Evolutionary conservation across 768 basidiomycete genomes (phyloP).

Genomic region (Xerocomellus amylosporus): DNA sequence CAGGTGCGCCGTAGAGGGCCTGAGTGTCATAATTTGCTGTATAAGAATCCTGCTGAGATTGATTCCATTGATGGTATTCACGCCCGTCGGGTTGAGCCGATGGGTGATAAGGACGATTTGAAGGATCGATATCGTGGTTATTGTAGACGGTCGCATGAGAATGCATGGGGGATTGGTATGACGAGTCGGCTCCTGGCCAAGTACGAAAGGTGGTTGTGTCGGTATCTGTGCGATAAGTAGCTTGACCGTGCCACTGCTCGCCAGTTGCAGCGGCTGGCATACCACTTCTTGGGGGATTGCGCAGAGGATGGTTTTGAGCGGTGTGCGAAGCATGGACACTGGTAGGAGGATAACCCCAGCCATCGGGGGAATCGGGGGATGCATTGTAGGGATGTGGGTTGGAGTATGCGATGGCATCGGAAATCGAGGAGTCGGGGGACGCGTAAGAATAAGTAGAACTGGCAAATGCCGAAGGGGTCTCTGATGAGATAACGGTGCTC

Average conservation of each 20-base stretch:
- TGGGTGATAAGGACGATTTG: slow-evolving; percentile 34
- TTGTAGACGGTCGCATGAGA: slow-evolving; percentile 25
- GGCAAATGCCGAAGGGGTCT: slow-evolving; percentile 37
- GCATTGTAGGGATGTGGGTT: slow-evolving; percentile 41
- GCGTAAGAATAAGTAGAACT: slow-evolving; percentile 45
- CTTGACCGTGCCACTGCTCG: slow-evolving; percentile 25
- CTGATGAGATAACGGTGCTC: slow-evolving; percentile 39
- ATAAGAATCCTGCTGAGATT: slow-evolving; percentile 26
- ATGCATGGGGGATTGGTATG: slow-evolving; percentile 34
- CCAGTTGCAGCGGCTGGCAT: slow-evolving; percentile 14
- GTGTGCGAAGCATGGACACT: slow-evolving; percentile 34
- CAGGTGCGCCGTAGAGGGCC: slow-evolving; percentile 22
- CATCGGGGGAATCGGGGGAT: slow-evolving; percentile 43
- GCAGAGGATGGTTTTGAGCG: slow-evolving; percentile 49
- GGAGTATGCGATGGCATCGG: slow-evolving; percentile 43
- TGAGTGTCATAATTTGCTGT: slow-evolving; percentile 26
- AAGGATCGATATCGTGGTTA: slow-evolving; percentile 39
- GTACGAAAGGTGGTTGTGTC: slow-evolving; percentile 45
- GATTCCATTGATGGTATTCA: slow-evolving; percentile 34
- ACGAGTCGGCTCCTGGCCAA: slow-evolving; percentile 44
- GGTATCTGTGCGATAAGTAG: slow-evolving; percentile 28
- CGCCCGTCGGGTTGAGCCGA: slow-evolving; percentile 37
- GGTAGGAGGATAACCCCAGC: slow-evolving; percentile 53
- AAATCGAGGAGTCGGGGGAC: slow-evolving; percentile 37
- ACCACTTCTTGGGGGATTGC: slow-evolving; percentile 30